phyloP scores from a whole-genome alignment of 164 flowering plant genomes.

The Euptelea pleiosperma region DNA sequence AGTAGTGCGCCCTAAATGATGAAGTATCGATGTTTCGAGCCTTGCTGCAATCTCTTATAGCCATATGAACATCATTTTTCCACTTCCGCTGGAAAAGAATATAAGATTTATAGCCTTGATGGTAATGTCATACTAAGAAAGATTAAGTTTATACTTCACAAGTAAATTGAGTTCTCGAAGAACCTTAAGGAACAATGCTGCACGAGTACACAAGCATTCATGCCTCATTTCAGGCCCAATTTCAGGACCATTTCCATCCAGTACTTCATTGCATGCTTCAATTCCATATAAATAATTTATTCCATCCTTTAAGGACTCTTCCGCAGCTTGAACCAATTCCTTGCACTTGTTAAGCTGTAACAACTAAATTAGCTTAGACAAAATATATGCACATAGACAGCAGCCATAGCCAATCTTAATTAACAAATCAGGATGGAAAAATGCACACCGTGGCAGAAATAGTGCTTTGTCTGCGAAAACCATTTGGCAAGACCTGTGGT shows the following conservation, averaged over 20 bases:
- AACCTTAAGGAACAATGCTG: constrained; percentile 90
- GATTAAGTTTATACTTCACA: not conserved
- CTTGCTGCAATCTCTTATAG: constrained; percentile 75
- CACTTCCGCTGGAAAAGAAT: constrained; percentile 64
- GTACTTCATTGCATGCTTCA: constrained; percentile 85
- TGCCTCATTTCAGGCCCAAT: constrained; percentile 49
- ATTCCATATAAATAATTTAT: constrained; percentile 56
- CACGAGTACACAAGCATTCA: constrained; percentile 76
- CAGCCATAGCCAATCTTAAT: not conserved
- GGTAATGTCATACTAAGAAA: constrained; percentile 4
- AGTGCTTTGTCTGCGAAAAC: constrained; percentile 20
- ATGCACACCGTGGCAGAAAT: constrained; percentile 37
- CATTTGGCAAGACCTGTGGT: constrained; percentile 23
- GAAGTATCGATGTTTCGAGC: constrained; percentile 62
- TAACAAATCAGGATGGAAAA: not conserved
- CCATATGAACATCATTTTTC: constrained; percentile 95
- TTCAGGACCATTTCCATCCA: constrained; percentile 59
- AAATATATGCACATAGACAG: constrained; percentile 6
- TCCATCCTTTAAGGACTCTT: constrained; percentile 48
- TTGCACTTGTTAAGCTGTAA: constrained; percentile 65
- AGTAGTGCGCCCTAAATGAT: constrained; percentile 58
- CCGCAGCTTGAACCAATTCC: constrained; percentile 59
- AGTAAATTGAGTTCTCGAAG: not conserved
- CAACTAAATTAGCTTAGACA: constrained; percentile 17
- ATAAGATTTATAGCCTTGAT: not conserved